phyloP scores from a whole-genome alignment of 139 green algal species.

The Asterochloris sp. region DNA sequence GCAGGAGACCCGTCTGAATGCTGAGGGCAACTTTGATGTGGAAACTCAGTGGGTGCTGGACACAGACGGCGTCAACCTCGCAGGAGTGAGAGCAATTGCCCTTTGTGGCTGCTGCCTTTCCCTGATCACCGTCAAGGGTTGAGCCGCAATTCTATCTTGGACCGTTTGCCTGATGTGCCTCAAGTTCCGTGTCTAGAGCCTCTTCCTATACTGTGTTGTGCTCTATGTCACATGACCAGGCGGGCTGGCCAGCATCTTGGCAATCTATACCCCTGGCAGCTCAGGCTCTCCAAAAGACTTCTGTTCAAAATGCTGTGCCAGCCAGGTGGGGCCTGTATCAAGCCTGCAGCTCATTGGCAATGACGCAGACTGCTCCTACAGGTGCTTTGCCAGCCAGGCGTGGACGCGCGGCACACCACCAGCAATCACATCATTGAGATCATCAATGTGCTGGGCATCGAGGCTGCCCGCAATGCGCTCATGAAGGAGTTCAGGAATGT shows the following conservation, averaged over 20 bases:
- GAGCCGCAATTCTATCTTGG: too few relatives aligned
- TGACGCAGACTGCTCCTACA: slow-evolving; percentile 18
- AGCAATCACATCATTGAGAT: slow-evolving; percentile 92
- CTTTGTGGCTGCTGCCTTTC: too few relatives aligned
- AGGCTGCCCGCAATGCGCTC: slow-evolving; percentile 85
- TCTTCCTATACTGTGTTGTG: too few relatives aligned
- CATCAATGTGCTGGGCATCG: slow-evolving; percentile 94
- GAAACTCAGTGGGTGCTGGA: slow-evolving; percentile 96
- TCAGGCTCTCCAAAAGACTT: too few relatives aligned
- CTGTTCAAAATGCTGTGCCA: neutral
- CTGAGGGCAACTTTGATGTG: slow-evolving; percentile 46
- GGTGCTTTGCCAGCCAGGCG: slow-evolving; percentile 85
- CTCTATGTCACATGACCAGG: too few relatives aligned
- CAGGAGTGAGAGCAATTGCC: slow-evolving; percentile 54
- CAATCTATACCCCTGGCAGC: too few relatives aligned
- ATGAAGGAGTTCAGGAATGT: slow-evolving; percentile 92
- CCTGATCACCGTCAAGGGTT: too few relatives aligned
- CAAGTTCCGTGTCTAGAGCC: too few relatives aligned
- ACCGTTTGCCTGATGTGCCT: too few relatives aligned
- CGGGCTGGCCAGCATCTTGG: too few relatives aligned
- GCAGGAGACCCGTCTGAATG: slow-evolving; percentile 21
- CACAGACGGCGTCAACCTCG: slow-evolving; percentile 96
- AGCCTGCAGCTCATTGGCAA: neutral
- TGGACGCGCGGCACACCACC: slow-evolving; percentile 88
- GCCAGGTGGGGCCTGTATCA: neutral